Evolutionary conservation across 1,139 yeast species (phyloP).

Genomic region (Diutina pseudorugosa): DNA sequence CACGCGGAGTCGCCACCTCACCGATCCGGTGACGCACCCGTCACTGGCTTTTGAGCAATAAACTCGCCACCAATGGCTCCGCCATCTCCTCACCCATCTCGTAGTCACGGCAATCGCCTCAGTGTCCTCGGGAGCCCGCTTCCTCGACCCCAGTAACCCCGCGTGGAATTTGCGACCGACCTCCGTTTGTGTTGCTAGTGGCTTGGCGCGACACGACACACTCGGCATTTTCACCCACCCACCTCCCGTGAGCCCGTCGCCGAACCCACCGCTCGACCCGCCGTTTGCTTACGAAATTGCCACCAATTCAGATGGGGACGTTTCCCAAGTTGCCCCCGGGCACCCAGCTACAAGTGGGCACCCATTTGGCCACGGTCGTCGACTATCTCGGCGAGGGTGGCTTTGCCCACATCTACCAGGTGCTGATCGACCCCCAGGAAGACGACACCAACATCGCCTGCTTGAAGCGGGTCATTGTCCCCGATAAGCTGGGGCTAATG

Average conservation of each 20-base stretch:
- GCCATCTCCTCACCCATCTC: no score
- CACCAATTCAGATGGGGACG: not conserved
- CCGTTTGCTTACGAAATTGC: not conserved
- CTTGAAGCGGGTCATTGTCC: constrained; percentile 62
- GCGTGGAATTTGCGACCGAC: no score
- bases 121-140: no score
- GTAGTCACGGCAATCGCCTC: no score
- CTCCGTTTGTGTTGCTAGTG: not conserved
- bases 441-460: constrained; percentile 39
- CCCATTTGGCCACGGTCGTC: constrained; percentile 24
- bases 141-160: no score
- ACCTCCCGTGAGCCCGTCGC: not conserved
- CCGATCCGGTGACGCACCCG: not conserved
- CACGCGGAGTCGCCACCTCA: not conserved
- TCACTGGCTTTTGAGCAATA: no score
- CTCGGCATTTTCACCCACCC: constrained; percentile 1
- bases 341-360: constrained; percentile 23
- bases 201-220: not conserved
- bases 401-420: constrained; percentile 48
- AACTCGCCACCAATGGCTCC: no score
- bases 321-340: constrained; percentile 4
- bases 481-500: constrained; percentile 55
- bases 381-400: constrained; percentile 37
- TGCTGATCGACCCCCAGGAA: constrained; percentile 31
- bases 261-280: not conserved